Evolutionary conservation across 1,284 basidiomycete species (phyloP), one percentile per base, ranked within the genome.

Genomic region (Moesziomyces antarcticus): DNA sequence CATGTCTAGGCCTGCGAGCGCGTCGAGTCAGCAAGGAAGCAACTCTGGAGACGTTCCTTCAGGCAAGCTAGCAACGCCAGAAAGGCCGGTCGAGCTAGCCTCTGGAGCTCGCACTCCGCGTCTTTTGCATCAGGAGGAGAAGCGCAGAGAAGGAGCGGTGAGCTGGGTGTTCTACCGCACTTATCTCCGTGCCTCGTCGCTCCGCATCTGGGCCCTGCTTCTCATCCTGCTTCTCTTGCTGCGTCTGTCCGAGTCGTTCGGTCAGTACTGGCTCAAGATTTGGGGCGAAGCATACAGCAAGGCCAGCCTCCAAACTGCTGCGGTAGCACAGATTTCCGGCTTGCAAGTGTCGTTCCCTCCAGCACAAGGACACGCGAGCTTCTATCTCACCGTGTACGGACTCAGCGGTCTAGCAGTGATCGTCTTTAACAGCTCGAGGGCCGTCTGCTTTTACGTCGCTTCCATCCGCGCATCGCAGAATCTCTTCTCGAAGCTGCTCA

Each of bases 251-350:
- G 64, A 65, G 11, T 65, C 71, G 1, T 67, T 73, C 18, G 78
- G 78, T 16, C 78, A 78, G 30, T 72, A 69, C 35, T 80, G 78
- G 78, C 76, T 80, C 35, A 79, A 78, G 47, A 55, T 77, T 1
- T 80, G 78, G 78, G 78, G 78, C 35, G 78, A 80, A 41, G 77
- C 78, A 3, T 74, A 72, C 44, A 46, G 52, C 6, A 42, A 47
- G 22, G 50, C 56, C 20, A 53, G 46, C 4, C n/a, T 52, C 6
- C 35, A 50, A 20, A 10, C 14, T 3, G 37, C 14, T 5, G 18
- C 40, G 1, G 1, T 41, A 5, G 2, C 44, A 30, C 30, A 20
- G 9, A 18, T 24, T 11, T 18, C 33, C 10, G 24, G 43, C 14
- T 58, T 51, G 11, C 52, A 50, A 27, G 16, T 64, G 9, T 52